These are phyloP conservation scores for Alternaria sp. DNA, from an alignment of 2,329 filamentous ascomycete species.

Conservation along the genomic window DNA sequence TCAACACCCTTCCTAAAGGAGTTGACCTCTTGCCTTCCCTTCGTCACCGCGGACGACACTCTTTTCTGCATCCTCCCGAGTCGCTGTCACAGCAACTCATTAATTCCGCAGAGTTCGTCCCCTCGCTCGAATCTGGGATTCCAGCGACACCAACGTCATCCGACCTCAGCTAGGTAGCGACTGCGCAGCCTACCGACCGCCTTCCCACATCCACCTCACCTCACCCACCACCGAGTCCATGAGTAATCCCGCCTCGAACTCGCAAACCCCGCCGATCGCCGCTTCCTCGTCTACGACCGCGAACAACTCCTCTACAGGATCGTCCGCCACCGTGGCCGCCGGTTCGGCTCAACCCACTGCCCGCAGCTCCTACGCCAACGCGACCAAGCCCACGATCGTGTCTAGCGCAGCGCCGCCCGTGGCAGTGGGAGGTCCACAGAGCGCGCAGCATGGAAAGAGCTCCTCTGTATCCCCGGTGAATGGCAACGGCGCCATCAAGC, in stretches of 20 bases:
- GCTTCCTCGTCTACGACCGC: constrained; percentile 59
- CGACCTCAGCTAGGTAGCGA: constrained; percentile 21
- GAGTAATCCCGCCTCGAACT: constrained; percentile 67
- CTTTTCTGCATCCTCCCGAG: constrained; percentile 41
- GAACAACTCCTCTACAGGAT: constrained; percentile 59
- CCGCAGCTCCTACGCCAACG: constrained; percentile 68
- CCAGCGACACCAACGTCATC: constrained; percentile 26
- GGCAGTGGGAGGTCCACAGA: constrained; percentile 65
- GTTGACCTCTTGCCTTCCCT: constrained; percentile 33
- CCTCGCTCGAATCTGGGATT: constrained; percentile 45
- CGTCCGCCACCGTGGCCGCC: constrained; percentile 60
- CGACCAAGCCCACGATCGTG: constrained; percentile 64
- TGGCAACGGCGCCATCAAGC: constrained; percentile 69
- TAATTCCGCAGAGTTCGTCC: constrained; percentile 32
- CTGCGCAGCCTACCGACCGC: constrained; percentile 25
- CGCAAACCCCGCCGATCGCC: constrained; percentile 59
- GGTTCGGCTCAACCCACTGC: constrained; percentile 65
- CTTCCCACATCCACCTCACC: constrained; percentile 7
- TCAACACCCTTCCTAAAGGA: constrained; percentile 42
- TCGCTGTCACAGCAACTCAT: constrained; percentile 35
- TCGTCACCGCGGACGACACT: constrained; percentile 27
- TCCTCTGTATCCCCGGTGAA: constrained; percentile 77
- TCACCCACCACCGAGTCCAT: constrained; percentile 51
- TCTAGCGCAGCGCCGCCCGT: constrained; percentile 61
- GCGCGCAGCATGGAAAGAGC: constrained; percentile 56